Percentiles rank a stretch among this genome's conserved stretches.
Evolutionary conservation across 129 eudicot species (phyloP).

Genomic region (Flaveria linearis): DNA sequence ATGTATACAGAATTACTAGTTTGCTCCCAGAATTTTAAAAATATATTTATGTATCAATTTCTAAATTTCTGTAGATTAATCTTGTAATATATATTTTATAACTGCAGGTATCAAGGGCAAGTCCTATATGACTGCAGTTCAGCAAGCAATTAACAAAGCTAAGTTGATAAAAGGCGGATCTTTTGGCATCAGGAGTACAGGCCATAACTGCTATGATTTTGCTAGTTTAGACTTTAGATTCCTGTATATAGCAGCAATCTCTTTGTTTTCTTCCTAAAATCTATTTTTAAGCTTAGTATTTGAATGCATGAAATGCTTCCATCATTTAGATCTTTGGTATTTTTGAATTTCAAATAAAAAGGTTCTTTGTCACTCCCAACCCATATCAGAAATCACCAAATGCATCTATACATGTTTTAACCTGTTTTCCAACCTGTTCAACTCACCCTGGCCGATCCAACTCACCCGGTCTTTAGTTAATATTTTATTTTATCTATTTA

Average conservation of each 20-base stretch:
- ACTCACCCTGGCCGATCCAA: too few species aligned
- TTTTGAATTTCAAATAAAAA: neutral
- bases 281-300: constrained; percentile 5
- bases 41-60: neutral
- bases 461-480: too few species aligned
- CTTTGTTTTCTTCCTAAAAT: constrained; percentile 10
- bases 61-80: neutral
- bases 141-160: constrained; percentile 7
- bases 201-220: constrained; percentile 35
- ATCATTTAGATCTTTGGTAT: constrained; percentile 4
- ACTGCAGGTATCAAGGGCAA: constrained; percentile 72
- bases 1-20: neutral
- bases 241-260: constrained; percentile 37
- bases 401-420: too few species aligned
- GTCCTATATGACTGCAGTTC: constrained; percentile 60
- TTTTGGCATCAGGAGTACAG: constrained; percentile 32
- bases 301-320: constrained; percentile 5
- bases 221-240: constrained; percentile 39
- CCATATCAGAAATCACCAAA: neutral
- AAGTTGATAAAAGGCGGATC: neutral
- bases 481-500: neutral
- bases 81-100: neutral
- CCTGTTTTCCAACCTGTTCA: too few species aligned
- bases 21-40: neutral
- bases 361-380: neutral